phyloP scores from a whole-genome alignment of 2,329 filamentous ascomycete species.

The Xylaria hypoxylon region DNA sequence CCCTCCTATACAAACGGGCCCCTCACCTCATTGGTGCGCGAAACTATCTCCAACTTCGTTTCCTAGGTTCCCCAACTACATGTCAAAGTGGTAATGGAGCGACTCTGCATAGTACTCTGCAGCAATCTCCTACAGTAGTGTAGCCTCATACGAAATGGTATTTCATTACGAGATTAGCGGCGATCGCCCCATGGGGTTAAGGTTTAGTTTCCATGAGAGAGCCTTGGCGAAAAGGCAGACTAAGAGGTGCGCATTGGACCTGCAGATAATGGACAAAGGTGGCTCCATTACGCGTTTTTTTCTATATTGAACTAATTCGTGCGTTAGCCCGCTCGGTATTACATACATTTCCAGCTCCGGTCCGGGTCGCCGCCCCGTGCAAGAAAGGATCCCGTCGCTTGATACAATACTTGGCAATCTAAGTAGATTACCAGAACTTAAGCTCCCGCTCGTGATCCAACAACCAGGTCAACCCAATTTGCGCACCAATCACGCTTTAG shows the following conservation, averaged over 20 bases:
- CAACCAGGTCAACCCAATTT: not conserved
- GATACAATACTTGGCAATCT: too few species aligned
- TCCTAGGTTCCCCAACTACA: too few species aligned
- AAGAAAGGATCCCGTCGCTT: not conserved
- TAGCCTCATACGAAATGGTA: not conserved
- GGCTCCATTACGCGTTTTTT: not conserved
- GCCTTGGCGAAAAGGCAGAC: not conserved
- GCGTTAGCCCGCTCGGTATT: conserved; percentile 5
- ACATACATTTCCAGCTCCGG: not conserved
- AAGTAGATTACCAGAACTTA: not conserved
- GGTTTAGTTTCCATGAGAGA: conserved; percentile 1
- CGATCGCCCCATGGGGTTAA: conserved; percentile 18
- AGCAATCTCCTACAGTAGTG: too few species aligned
- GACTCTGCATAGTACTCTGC: not conserved
- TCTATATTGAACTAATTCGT: not conserved
- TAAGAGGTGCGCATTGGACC: conserved; percentile 15
- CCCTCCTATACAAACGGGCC: not conserved
- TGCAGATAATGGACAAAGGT: not conserved
- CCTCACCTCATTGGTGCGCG: conserved; percentile 10
- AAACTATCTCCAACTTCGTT: conserved; percentile 8
- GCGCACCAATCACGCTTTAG: conserved; percentile 5
- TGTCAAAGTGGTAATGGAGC: too few species aligned
- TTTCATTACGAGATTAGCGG: not conserved
- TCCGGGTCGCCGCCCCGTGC: not conserved
- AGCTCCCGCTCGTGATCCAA: not conserved